Evolutionary conservation across 2,329 filamentous ascomycete genomes (phyloP).

Genomic region (Fonsecaea monophora): DNA sequence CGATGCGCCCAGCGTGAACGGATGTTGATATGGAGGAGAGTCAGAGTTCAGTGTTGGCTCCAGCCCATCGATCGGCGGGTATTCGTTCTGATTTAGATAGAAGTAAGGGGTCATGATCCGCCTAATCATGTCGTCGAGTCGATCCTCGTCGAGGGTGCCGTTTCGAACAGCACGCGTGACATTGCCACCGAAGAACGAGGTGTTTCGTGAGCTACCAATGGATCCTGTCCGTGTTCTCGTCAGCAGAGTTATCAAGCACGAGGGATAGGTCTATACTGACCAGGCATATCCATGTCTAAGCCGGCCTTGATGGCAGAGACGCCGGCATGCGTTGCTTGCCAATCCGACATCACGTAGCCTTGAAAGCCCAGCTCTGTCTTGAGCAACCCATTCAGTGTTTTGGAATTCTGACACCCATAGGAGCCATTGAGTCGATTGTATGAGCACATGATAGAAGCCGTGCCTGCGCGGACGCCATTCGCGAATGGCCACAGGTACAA

Average conservation of each 20-base stretch:
- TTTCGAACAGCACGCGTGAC: slow-evolving; percentile 49
- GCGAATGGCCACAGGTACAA: slow-evolving; percentile 80
- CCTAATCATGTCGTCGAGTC: slow-evolving; percentile 56
- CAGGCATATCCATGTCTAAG: slow-evolving; percentile 56
- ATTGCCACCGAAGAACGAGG: slow-evolving; percentile 47
- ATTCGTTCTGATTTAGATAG: slow-evolving; percentile 51
- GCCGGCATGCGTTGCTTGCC: slow-evolving; percentile 54
- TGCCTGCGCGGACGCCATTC: slow-evolving; percentile 72
- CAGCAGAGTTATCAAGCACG: neutral
- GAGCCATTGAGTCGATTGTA: slow-evolving; percentile 57
- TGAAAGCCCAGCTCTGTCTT: slow-evolving; percentile 61
- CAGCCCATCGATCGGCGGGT: slow-evolving; percentile 37
- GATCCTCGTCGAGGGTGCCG: slow-evolving; percentile 48
- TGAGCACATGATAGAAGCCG: slow-evolving; percentile 58
- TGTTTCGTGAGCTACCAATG: slow-evolving; percentile 28
- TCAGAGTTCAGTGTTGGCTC: slow-evolving; percentile 28
- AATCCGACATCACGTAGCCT: slow-evolving; percentile 56
- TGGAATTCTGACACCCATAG: slow-evolving; percentile 57
- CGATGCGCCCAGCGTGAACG: slow-evolving; percentile 26
- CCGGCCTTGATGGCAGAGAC: slow-evolving; percentile 52
- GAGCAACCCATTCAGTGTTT: slow-evolving; percentile 55
- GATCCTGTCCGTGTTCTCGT: slow-evolving; percentile 28
- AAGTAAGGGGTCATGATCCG: slow-evolving; percentile 57
- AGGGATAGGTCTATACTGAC: slow-evolving; percentile 31
- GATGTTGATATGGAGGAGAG: slow-evolving; percentile 24